Evolutionary conservation across 768 basidiomycete genomes (phyloP), one percentile per base, ranked within the genome.

Genomic region (Pisolithus orientalis): DNA sequence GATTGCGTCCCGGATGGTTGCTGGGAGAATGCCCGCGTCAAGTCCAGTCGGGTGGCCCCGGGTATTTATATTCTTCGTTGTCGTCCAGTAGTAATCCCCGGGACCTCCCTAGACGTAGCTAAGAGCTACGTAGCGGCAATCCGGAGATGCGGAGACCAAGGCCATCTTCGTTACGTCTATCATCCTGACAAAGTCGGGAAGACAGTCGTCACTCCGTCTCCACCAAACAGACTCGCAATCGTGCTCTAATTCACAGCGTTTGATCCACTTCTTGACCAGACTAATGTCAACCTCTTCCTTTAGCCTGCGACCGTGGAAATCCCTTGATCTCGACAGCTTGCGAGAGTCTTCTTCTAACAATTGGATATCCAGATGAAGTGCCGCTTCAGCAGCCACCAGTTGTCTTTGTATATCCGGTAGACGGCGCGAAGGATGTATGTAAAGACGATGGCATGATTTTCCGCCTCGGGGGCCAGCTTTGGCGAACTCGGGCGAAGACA

Each of bases 1-100:
- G 39, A 56, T 49, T 7, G 54, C 28, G 52, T 51, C 39, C n/a
- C 13, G 24, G 25, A 55, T 56, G 9, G 54, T 55, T 14, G 28
- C 39, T 10, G 54, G 53, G 13, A 54, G 43, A 17, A 27, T 28
- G 10, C 52, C 6, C 1, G 14, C 31, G 10, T 51, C 34, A 16
- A 53, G 29, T 21, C 52, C 52, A 25, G 21, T 39, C 13, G 29
- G 40, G 1, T 3, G 28, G 21, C 7, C 27, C n/a, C 40, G 50
- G 39, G 39, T 9, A 7, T 28, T 17, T 17, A 53, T 16, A 34
- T 53, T 53, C 32, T n/a, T 14, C 16, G 13, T 39, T 16, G 50
- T 53, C 27, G 50, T 53, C 50, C 40, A 25, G 42, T 53, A 53
- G 7, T 53, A 38, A 21, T 32, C 31, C 11, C 52, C 51, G 16